Base-by-base conservation (phyloP, 192 early-diverging fungal genomes). In the Umbelopsis isabellina region DNA sequence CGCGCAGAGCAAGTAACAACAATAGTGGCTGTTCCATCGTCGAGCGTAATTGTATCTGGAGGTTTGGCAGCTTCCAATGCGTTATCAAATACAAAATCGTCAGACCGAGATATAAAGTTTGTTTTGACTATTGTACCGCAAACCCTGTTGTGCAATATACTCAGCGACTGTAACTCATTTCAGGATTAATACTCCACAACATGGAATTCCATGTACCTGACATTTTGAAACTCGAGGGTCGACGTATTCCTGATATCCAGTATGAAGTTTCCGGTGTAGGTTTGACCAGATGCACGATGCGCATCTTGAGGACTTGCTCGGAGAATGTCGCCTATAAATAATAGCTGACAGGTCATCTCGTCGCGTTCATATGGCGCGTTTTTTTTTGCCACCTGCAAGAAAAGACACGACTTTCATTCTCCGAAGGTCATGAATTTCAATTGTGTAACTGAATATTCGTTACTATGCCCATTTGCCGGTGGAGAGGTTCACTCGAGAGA, bases 141-240 rank as follows among this genome's bases (percentile, higher is more conserved):
- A 35, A 61, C 25, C 30, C 55, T 61, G 25, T 61, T 35, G 12
- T 10, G n/a, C 16, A 27, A 61, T 35, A 58, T 61, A 35, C 30
- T 61, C 55, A 61, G 55, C 55, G 30, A 53, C 12, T 13, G 30
- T 61, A 18, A 11, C 16, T 35, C 4, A 33, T 61, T 33, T 4
- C 15, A 33, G 25, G 13, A 15, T 61, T 61, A 30, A 35, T 61
- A 37, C 55, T 61, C 55, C 55, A 61, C 55, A 61, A 22, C 55
- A 61, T 61, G 30, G 55, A 61, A 61, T 61, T 61, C 55, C 55
- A 61, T 61, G 55, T 61, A 61, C 55, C 55, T 61, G 30, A 61
- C 55, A 61, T 61, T 61, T 61, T 35, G 55, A 61, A 61, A 61
- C 55, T 61, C 55, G 11, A 61, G 12, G 13, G 16, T 61, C 33